Evolutionary conservation across 2,329 filamentous ascomycete species (phyloP), one percentile per base, ranked within the genome.

Genomic region (Talaromyces sp.): DNA sequence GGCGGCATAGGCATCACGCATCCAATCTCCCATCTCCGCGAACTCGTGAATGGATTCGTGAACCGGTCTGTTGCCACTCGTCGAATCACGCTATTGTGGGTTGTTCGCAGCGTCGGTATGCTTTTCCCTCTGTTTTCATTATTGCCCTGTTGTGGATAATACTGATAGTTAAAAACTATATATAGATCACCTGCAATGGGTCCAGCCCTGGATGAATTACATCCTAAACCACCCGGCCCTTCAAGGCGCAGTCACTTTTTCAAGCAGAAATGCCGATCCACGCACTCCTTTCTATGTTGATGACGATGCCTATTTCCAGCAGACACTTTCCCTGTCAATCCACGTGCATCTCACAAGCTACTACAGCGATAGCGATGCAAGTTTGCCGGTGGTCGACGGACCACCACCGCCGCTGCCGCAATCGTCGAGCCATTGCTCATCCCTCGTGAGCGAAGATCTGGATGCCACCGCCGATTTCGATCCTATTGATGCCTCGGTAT

Each of bases 1-100:
- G 92, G 91, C 62, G 90, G 92, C 57, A 91, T 92, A 6, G 92
- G 92, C 64, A 96, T 97, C 76, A 96, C 92, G 0, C 92, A 96
- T 74, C 91, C 95, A 73, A 85, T 96, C 44, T 90, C 91, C 40
- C 93, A 94, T 74, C 83, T 96, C 4, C 87, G 86, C 62, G 87
- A 92, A 54, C 79, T 92, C 12, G 81, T 92, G 64, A 77, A 86
- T 60, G 88, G 87, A 4, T 88, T 83, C 75, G 83, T 84, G 61
- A 79, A 83, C 1, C 83, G 85, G 63, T 92, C 86, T 1, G 85
- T 91, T 51, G 91, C 92, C 6, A 91, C 90, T 2, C 87, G 91
- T 56, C 85, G 87, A 44, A 78, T 96, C 53, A 89, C 88, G 2
- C 85, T 96, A 7, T 84, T 96, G 62, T 96, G 92, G 92, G 61